Conservation (phyloP, 441 rosid genomes). For the Erodium chrysanthum region DNA sequence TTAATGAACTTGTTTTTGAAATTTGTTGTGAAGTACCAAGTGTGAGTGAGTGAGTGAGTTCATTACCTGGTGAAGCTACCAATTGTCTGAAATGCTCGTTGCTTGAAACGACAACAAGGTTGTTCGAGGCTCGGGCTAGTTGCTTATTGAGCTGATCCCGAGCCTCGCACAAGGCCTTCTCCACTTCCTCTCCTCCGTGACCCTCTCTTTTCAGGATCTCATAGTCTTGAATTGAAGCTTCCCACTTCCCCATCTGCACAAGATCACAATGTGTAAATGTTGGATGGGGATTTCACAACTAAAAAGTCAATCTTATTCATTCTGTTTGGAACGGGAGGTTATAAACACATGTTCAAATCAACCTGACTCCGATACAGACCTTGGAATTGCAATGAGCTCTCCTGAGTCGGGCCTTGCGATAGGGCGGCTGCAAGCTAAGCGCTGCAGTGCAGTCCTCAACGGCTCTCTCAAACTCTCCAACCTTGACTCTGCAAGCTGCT, state of each 20-base stretch:
- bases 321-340: no score
- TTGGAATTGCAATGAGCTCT: conserved; percentile 61
- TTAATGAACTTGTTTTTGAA: no score
- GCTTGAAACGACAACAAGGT: conserved; percentile 38
- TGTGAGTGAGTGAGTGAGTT: no score
- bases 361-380: no score
- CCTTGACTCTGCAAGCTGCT: conserved; percentile 69
- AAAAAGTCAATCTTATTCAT: no score
- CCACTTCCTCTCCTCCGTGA: conserved; percentile 58
- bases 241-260: conserved; percentile 63
- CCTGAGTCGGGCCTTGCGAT: conserved; percentile 61
- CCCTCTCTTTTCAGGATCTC: conserved; percentile 54
- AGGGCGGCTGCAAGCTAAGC: conserved; percentile 51
- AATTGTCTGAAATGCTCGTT: conserved; percentile 35
- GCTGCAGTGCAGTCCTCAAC: conserved; percentile 68
- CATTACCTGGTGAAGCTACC: conserved; percentile 37
- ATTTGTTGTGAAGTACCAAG: no score
- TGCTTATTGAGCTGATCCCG: conserved; percentile 38
- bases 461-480: conserved; percentile 51
- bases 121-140: conserved; percentile 32
- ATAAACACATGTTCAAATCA: no score
- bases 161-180: conserved; percentile 45
- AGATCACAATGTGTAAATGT: no score
- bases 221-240: conserved; percentile 56
- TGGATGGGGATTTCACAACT: no score